Evolutionary conservation across 176 grass and related monocot genomes (phyloP), one percentile per base, ranked within the genome.

Genomic region (Raddia guianensis): DNA sequence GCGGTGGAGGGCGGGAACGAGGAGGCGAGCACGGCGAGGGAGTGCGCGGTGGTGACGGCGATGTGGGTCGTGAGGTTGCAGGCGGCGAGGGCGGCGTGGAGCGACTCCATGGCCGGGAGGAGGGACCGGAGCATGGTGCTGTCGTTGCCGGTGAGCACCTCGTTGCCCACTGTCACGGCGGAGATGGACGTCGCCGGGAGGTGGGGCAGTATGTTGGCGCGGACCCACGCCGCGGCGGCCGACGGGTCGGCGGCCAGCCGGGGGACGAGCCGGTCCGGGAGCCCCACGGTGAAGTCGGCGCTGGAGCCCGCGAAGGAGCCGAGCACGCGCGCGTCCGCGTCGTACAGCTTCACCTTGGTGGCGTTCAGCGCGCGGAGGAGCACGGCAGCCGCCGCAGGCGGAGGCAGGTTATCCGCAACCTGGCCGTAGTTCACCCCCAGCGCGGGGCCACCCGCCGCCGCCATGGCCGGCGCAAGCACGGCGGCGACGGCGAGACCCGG

Each of bases 361-460:
- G 83, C 89, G 37, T 89, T 76, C 2, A 97, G 80, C 50, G 89
- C 84, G 40, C 80, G 83, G 68, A 97, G 79, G 51, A 97, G 91
- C 1, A 77, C 32, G 2, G 87, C 49, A 0, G 89, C 94, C 0
- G 65, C 77, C 5, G 79, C 59, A 3, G 94, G 94, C 2, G 94
- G 70, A 1, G 94, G 94, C 2, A 97, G 80, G 77, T 97, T 94
- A 66, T 97, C 80, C 10, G 91, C 94, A 8, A 97, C 87, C 78
- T 94, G 91, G 13, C 94, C 94, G 33, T 97, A 97, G 80, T 97
- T 97, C 56, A 97, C 74, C 6, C 94, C 94, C 2, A 97, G 60
- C 10, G 67, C 16, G 1, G 61, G 67, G 12, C 70, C 12, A 11
- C 43, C 15, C 3, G 78, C 49, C n/a, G 62, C 57, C 34, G 79